A percentile compares a stretch with the other conserved stretches of the same genome.
Evolutionary conservation across 2,329 filamentous ascomycete species (phyloP).

Genomic region (Penicillium sp.): DNA sequence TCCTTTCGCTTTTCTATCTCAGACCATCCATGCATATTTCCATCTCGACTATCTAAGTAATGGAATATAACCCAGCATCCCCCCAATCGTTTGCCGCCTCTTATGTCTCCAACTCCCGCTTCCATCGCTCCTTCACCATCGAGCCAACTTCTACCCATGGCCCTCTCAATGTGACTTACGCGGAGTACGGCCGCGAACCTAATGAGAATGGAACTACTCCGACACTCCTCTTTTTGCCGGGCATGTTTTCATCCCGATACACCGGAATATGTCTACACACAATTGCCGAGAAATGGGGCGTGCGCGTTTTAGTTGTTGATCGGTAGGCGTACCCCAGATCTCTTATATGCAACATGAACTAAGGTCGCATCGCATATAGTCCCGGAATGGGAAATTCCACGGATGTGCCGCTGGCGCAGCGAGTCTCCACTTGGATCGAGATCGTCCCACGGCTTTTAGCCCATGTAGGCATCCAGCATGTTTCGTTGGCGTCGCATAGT

Average conservation of each 20-base stretch:
- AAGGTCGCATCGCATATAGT: conserved; percentile 21
- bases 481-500: conserved; percentile 42
- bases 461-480: conserved; percentile 36
- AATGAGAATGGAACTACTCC: not conserved
- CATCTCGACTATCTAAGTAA: not conserved
- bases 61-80: not conserved
- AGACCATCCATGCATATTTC: too few relatives aligned
- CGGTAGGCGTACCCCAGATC: not conserved
- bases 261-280: not conserved
- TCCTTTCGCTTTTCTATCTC: not conserved
- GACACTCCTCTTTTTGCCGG: conserved; percentile 1
- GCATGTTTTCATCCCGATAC: conserved; percentile 8
- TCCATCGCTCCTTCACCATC: conserved; percentile 6
- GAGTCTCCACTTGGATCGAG: conserved; percentile 44
- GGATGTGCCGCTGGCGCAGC: conserved; percentile 32
- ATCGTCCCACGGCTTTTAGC: conserved; percentile 40
- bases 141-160: conserved; percentile 3
- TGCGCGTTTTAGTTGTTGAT: conserved; percentile 6
- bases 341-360: not conserved
- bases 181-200: conserved; percentile 1
- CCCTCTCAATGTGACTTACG: conserved; percentile 7
- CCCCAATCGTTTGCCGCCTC: not conserved
- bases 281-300: conserved; percentile 7
- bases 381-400: conserved; percentile 48
- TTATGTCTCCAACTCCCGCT: conserved; percentile 5